These are phyloP conservation scores for Penicillium lividum DNA, from an alignment of 495 filamentous ascomycete genomes.

Conservation along the genomic window DNA sequence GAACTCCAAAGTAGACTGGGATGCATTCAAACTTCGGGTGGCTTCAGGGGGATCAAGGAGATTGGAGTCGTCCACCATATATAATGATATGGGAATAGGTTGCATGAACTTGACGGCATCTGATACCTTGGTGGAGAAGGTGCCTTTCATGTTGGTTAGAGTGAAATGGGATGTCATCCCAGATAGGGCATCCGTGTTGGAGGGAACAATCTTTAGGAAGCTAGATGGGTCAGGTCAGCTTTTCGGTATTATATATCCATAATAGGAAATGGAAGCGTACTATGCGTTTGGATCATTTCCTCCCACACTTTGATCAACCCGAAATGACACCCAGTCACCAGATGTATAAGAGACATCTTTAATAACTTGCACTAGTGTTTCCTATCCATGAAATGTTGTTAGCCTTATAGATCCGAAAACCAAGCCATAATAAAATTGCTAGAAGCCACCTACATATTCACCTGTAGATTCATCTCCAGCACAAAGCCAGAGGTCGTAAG, in stretches of 20 bases:
- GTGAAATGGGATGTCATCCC: conserved; percentile 68
- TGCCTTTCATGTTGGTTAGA: conserved; percentile 65
- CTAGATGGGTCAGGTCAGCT: conserved; percentile 34
- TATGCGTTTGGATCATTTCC: conserved; percentile 60
- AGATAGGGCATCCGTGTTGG: conserved; percentile 44
- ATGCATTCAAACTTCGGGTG: conserved; percentile 12
- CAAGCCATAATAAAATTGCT: neutral
- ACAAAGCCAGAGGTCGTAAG: conserved; percentile 63
- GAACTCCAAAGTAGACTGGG: conserved; percentile 13
- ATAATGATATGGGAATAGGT: conserved; percentile 38
- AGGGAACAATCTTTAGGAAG: conserved; percentile 65
- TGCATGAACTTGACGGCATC: conserved; percentile 42
- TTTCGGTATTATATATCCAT: neutral
- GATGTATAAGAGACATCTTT: conserved; percentile 43
- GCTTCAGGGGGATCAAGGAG: conserved; percentile 17
- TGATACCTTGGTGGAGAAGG: conserved; percentile 50
- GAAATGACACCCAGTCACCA: conserved; percentile 54
- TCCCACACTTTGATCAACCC: conserved; percentile 49
- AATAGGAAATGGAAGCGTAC: conserved; percentile 38
- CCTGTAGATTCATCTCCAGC: conserved; percentile 59
- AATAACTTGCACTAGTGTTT: conserved; percentile 44
- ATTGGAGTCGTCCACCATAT: conserved; percentile 7
- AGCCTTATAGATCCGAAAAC: neutral
- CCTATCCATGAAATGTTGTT: conserved; percentile 27
- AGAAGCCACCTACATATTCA: conserved; percentile 35